Base-by-base conservation (phyloP, 1,284 basidiomycete genomes). In the Ustilago trichophora region DNA sequence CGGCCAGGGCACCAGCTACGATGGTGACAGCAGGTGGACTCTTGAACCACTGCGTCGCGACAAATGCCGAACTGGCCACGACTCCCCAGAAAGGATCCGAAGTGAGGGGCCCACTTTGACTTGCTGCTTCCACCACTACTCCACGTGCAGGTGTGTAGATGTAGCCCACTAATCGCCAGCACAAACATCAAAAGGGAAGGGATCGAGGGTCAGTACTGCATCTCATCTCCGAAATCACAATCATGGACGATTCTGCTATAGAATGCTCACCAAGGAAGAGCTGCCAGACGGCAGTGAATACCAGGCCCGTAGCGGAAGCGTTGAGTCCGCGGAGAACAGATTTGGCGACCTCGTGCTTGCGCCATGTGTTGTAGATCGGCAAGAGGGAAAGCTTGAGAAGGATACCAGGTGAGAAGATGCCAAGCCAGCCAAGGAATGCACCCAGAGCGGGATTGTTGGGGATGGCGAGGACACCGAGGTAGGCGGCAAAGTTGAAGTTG, bases 401-500 rank as follows among this genome's bases (percentile, higher is more conserved):
- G 16, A 88, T 80, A 2, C 87, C 87, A 3, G 72, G 72, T 0
- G 58, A 65, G 37, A 74, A 74, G 60, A 74, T 74, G 18, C 69
- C 72, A 6, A 69, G 31, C 60, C 3, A 87, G 5, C 84, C 86
- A 6, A 87, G 75, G 4, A 87, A 32, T 0, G 84, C 86, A 3
- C 85, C 86, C 1, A 85, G 68, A 5, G 82, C 76, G 0, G 83
- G 77, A 16, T 82, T 72, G 5, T 50, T 58, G 1, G 77, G 75
- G 4, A 83, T 34, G 0, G 83, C 80, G 31, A 88, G 82, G 6
- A 85, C 84, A 18, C 87, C 87, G 26, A 87, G 84, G 67, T 85
- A 87, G 18, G 85, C 84, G 4, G 87, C 85, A 73, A 84, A 87
- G 74, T 86, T 86, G 79, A 88, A 88, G 74, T 87, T 86, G 12